These are phyloP conservation scores for Metschnikowia peoriensis DNA, from an alignment of 805 yeast genomes.

Conservation along the genomic window DNA sequence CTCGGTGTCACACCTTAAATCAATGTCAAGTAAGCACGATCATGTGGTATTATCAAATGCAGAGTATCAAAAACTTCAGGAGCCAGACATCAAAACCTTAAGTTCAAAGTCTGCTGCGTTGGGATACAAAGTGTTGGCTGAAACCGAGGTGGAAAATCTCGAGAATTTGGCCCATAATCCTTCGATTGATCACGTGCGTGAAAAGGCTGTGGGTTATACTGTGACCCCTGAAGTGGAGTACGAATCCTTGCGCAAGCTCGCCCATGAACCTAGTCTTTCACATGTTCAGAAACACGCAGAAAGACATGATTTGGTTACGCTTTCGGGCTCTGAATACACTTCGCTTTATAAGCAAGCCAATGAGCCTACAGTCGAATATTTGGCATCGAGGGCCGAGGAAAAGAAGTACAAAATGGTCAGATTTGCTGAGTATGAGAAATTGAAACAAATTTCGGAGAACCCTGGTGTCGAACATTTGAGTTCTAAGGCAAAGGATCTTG, in stretches of 20 bases:
- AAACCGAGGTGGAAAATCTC: conserved; percentile 4
- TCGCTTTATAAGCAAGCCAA: conserved; percentile 28
- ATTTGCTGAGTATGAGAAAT: conserved; percentile 2
- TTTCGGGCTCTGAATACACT: conserved; percentile 33
- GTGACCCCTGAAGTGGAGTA: conserved; percentile 19
- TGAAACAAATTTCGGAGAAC: conserved; percentile 4
- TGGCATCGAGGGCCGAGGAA: conserved; percentile 16
- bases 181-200: conserved; percentile 14
- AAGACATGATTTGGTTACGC: conserved; percentile 28
- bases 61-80: conserved; percentile 9
- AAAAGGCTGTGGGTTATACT: conserved; percentile 19
- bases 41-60: conserved; percentile 12
- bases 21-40: conserved; percentile 13
- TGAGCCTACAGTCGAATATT: conserved; percentile 27
- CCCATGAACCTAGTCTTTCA: conserved; percentile 23
- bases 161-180: conserved; percentile 14
- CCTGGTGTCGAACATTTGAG: conserved; percentile 9
- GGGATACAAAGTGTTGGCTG: conserved; percentile 5
- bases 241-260: conserved; percentile 13
- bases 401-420: conserved; percentile 10
- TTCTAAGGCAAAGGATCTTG: conserved; percentile 7
- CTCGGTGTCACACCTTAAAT: conserved; percentile 19
- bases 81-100: conserved; percentile 10
- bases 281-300: conserved; percentile 37
- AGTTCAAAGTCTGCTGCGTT: conserved; percentile 1